Percentiles rank a stretch among this genome's conserved stretches.
Conservation (phyloP, 257 asterid genomes). For the Lycium ferocissimum region DNA sequence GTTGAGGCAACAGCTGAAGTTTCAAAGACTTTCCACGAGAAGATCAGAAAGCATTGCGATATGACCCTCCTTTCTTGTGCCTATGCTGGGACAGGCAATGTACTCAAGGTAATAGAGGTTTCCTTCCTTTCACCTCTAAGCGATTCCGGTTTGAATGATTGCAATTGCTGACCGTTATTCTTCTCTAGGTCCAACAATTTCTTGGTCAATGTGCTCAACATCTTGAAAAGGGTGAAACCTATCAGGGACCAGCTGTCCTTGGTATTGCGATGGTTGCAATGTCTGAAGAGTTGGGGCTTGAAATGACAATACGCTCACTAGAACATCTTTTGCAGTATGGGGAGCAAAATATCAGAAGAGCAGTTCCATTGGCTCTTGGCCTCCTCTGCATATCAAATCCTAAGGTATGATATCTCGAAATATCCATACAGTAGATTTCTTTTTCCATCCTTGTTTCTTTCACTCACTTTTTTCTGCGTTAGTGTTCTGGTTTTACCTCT, state of each 20-base stretch:
- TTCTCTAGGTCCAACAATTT: constrained; percentile 84
- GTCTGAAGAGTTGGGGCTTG: constrained; percentile 95
- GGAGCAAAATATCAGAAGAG: constrained; percentile 85
- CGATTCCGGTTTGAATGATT: not conserved
- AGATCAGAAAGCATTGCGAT: constrained; percentile 82
- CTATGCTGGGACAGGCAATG: constrained; percentile 97
- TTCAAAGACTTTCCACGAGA: constrained; percentile 80
- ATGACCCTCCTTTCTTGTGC: constrained; percentile 94
- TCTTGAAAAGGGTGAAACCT: constrained; percentile 84
- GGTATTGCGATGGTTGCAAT: constrained; percentile 98
- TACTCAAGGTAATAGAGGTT: constrained; percentile 66
- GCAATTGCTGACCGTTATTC: constrained; percentile 35
- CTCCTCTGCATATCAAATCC: constrained; percentile 97
- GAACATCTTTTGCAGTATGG: constrained; percentile 98
- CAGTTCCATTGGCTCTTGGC: constrained; percentile 93
- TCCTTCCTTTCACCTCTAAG: not conserved
- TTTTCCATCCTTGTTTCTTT: not conserved
- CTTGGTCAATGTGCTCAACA: constrained; percentile 94
- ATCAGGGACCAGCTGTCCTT: constrained; percentile 95
- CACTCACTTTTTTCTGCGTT: not conserved
- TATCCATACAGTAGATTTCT: not conserved
- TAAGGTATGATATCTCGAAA: constrained; percentile 51
- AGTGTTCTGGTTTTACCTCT: constrained; percentile 12
- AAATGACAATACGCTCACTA: constrained; percentile 96
- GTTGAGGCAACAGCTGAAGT: constrained; percentile 91